Evolutionary conservation across 2,329 filamentous ascomycete species (phyloP).

Genomic region (Chrysosporium queenslandicum): DNA sequence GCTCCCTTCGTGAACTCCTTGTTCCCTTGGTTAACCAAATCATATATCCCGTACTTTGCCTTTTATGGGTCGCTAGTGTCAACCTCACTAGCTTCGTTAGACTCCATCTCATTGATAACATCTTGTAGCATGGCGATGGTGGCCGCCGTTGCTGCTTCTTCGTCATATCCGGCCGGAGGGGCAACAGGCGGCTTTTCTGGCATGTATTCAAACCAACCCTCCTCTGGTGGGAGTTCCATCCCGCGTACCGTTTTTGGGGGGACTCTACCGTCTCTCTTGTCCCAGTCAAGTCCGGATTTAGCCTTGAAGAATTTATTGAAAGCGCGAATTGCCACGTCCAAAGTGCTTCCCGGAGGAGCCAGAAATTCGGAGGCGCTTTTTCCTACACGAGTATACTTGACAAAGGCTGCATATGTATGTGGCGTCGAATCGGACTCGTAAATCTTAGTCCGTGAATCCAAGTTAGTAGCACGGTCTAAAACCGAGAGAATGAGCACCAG

Average conservation of each 20-base stretch:
- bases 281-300: constrained; percentile 52
- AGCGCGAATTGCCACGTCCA: constrained; percentile 36
- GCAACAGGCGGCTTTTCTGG: constrained; percentile 1
- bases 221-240: constrained; percentile 20
- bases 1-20: background rate
- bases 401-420: constrained; percentile 51
- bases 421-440: constrained; percentile 55
- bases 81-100: background rate
- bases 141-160: constrained; percentile 3
- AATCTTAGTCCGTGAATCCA: constrained; percentile 41
- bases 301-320: constrained; percentile 51
- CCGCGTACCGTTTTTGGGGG: constrained; percentile 18
- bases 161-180: background rate
- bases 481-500: background rate
- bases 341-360: constrained; percentile 25
- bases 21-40: background rate
- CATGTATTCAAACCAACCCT: constrained; percentile 28
- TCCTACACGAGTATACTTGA: constrained; percentile 36
- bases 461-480: background rate
- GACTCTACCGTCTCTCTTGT: constrained; percentile 29
- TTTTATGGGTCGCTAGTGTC: background rate
- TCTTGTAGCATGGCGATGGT: constrained; percentile 3
- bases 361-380: constrained; percentile 27
- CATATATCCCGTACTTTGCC: background rate
- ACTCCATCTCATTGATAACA: constrained; percentile 7